phyloP scores from a whole-genome alignment of 129 eudicot species.

The Tagetes erecta region DNA sequence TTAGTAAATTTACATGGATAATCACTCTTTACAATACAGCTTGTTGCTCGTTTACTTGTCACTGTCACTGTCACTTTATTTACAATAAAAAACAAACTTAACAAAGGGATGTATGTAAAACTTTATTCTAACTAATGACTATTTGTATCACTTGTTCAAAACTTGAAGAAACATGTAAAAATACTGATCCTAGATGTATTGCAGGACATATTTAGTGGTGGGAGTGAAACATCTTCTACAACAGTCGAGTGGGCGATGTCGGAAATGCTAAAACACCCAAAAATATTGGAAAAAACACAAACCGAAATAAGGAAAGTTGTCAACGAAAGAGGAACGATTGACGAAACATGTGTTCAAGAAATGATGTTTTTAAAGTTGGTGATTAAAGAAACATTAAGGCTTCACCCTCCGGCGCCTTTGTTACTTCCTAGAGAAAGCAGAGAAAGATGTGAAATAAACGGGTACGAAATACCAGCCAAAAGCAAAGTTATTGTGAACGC shows the following conservation, averaged over 20 bases:
- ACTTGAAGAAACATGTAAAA: background rate
- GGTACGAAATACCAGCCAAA: conserved; percentile 43
- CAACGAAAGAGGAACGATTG: conserved; percentile 2
- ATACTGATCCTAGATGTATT: background rate
- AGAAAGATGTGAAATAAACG: conserved; percentile 42
- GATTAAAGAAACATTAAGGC: conserved; percentile 50
- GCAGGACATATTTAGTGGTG: conserved; percentile 55
- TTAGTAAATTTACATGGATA: conserved; percentile 3
- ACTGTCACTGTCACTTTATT: too few species aligned
- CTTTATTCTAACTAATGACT: background rate
- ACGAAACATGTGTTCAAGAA: conserved; percentile 37
- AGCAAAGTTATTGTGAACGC: conserved; percentile 44
- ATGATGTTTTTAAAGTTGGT: conserved; percentile 34
- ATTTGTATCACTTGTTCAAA: background rate
- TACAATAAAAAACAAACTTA: too few species aligned
- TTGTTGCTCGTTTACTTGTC: too few species aligned
- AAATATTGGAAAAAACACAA: conserved; percentile 42
- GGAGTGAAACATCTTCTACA: conserved; percentile 52
- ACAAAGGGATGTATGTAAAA: too few species aligned
- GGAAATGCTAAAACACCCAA: conserved; percentile 49
- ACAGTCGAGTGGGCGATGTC: conserved; percentile 48
- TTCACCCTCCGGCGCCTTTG: conserved; percentile 53
- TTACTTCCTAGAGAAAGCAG: conserved; percentile 53
- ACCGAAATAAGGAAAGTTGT: conserved; percentile 51
- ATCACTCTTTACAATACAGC: too few species aligned